These are phyloP conservation scores for Phytophthora chlamydospora DNA, from an alignment of 352 stramenopile genomes.

Conservation along the genomic window DNA sequence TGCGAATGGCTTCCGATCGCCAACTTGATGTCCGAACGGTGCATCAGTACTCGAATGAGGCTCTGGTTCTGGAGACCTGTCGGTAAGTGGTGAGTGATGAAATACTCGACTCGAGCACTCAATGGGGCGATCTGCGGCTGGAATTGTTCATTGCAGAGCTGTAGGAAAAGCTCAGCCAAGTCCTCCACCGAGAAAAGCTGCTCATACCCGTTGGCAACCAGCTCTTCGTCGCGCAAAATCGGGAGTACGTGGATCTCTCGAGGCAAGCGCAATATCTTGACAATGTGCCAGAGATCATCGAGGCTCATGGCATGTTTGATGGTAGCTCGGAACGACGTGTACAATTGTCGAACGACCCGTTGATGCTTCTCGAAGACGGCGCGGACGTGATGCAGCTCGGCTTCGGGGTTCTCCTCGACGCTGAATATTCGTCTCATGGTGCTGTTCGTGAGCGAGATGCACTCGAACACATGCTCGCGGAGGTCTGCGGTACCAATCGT, in stretches of 20 bases:
- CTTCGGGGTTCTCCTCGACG: slow-evolving; percentile 54
- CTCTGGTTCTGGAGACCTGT: slow-evolving; percentile 58
- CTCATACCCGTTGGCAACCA: slow-evolving; percentile 45
- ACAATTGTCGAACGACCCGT: slow-evolving; percentile 58
- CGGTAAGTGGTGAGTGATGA: slow-evolving; percentile 56
- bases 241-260: slow-evolving; percentile 68
- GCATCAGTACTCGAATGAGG: slow-evolving; percentile 61
- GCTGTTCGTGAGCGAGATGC: slow-evolving; percentile 59
- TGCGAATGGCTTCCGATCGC: slow-evolving; percentile 59
- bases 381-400: slow-evolving; percentile 53
- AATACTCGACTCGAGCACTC: slow-evolving; percentile 68
- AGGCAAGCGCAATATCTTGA: slow-evolving; percentile 64
- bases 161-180: slow-evolving; percentile 63
- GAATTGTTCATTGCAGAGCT: slow-evolving; percentile 85
- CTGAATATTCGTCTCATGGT: slow-evolving; percentile 64
- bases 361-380: slow-evolving; percentile 60
- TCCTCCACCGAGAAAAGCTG: slow-evolving; percentile 71
- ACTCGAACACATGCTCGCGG: slow-evolving; percentile 63
- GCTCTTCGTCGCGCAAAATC: slow-evolving; percentile 59
- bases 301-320: slow-evolving; percentile 58
- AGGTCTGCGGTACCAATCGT: slow-evolving; percentile 29
- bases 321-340: slow-evolving; percentile 48
- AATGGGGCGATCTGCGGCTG: slow-evolving; percentile 52
- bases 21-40: slow-evolving; percentile 59
- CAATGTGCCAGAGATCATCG: slow-evolving; percentile 73